Conservation (phyloP, 2,329 filamentous ascomycete species). For the Botrytis deweyae region DNA sequence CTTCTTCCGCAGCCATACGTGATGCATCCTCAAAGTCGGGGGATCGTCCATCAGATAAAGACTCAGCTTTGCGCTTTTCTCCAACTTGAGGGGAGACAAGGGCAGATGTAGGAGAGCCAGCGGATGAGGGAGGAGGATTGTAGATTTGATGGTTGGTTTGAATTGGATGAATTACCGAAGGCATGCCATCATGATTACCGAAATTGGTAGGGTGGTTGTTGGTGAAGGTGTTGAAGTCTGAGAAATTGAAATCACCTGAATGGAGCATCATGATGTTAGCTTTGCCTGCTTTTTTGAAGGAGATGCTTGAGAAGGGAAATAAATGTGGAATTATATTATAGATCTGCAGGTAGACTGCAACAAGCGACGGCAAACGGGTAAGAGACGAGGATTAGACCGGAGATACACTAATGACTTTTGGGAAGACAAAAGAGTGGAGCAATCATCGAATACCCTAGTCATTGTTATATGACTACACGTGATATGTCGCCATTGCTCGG, state of each 20-base stretch:
- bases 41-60: constrained; percentile 40
- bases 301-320: constrained; percentile 12
- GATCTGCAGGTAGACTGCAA: constrained; percentile 14
- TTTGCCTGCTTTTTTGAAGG: constrained; percentile 28
- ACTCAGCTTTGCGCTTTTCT: constrained; percentile 39
- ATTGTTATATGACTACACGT: constrained; percentile 30
- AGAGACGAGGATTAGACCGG: constrained; percentile 13
- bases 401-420: constrained; percentile 14
- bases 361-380: constrained; percentile 14
- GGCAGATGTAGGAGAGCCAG: constrained; percentile 29
- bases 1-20: constrained; percentile 76
- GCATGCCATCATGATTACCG: constrained; percentile 22
- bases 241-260: constrained; percentile 38
- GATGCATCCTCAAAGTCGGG: constrained; percentile 65
- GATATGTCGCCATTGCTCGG: constrained; percentile 33
- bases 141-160: constrained; percentile 27
- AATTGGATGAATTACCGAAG: constrained; percentile 26
- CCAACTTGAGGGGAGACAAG: constrained; percentile 33
- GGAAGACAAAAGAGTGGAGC: constrained; percentile 13
- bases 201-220: constrained; percentile 25
- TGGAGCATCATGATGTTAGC: constrained; percentile 34
- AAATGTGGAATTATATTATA: constrained; percentile 18
- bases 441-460: not conserved
- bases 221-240: constrained; percentile 36
- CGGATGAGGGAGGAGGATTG: constrained; percentile 28